Evolutionary conservation across 2,329 filamentous ascomycete species (phyloP).

Genomic region (Stemphylium lycopersici): DNA sequence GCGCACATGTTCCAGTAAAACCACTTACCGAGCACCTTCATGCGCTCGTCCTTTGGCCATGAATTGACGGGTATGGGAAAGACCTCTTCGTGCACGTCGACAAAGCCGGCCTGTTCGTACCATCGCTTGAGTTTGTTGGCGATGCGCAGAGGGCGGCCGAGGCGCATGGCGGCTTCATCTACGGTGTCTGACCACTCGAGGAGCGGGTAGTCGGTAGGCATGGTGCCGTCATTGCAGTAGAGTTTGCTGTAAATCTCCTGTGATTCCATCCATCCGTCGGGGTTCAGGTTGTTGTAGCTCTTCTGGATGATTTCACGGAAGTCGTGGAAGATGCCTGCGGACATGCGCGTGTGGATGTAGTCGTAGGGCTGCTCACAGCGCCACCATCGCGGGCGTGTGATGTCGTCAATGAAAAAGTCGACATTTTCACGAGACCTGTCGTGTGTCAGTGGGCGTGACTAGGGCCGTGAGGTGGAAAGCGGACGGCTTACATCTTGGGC

Average conservation of each 20-base stretch:
- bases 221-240: slow-evolving; percentile 61
- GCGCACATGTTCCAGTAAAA: slow-evolving; percentile 55
- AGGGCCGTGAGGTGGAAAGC: neutral
- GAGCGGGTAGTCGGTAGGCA: slow-evolving; percentile 55
- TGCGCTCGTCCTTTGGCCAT: slow-evolving; percentile 57
- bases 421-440: slow-evolving; percentile 69
- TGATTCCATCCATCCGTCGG: slow-evolving; percentile 60
- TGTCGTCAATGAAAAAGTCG: slow-evolving; percentile 75
- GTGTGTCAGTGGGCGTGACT: neutral
- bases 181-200: slow-evolving; percentile 55
- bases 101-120: slow-evolving; percentile 64
- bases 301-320: slow-evolving; percentile 63
- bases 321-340: slow-evolving; percentile 64
- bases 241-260: slow-evolving; percentile 53
- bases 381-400: slow-evolving; percentile 64
- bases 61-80: slow-evolving; percentile 60
- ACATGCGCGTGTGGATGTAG: slow-evolving; percentile 64
- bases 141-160: slow-evolving; percentile 57
- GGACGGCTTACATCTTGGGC: slow-evolving; percentile 39
- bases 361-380: slow-evolving; percentile 58
- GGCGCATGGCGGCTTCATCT: slow-evolving; percentile 54
- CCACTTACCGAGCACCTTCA: slow-evolving; percentile 58
- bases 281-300: slow-evolving; percentile 59
- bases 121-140: slow-evolving; percentile 60
- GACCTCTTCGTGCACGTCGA: slow-evolving; percentile 60